Evolutionary conservation across 2,329 filamentous ascomycete genomes (phyloP).

Genomic region (Ceratocystis ficicola): DNA sequence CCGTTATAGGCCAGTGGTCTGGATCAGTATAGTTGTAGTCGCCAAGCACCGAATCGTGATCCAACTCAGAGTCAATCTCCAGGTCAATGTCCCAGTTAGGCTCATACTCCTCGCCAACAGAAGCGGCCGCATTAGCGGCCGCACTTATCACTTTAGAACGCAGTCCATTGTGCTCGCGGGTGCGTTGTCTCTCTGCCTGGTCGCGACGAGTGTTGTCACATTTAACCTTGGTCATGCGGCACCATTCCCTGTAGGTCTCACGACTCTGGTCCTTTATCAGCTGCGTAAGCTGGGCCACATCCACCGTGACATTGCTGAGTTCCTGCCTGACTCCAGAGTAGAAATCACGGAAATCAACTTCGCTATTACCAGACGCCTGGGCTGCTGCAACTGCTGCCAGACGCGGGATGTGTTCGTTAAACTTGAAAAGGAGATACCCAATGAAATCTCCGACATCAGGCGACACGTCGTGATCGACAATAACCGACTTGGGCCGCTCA

Average conservation of each 20-base stretch:
- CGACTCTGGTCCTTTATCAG: slow-evolving; percentile 15
- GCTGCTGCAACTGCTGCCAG: not conserved
- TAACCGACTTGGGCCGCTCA: slow-evolving; percentile 23
- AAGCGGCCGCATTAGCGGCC: not conserved
- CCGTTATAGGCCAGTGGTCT: slow-evolving; percentile 15
- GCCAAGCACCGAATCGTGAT: not conserved
- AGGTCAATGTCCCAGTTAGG: not conserved
- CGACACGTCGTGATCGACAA: slow-evolving; percentile 24
- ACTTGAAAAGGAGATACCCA: slow-evolving; percentile 21
- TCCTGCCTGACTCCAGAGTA: not conserved
- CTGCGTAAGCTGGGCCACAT: slow-evolving; percentile 13
- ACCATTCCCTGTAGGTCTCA: slow-evolving; percentile 18
- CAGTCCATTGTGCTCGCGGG: slow-evolving; percentile 9
- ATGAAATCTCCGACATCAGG: slow-evolving; percentile 23
- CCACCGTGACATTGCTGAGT: not conserved
- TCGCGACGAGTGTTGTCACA: slow-evolving; percentile 4
- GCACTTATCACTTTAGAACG: slow-evolving; percentile 2
- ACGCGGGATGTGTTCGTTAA: slow-evolving; percentile 8
- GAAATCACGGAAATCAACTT: not conserved
- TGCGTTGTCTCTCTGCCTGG: slow-evolving; percentile 9
- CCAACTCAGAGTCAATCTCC: slow-evolving; percentile 5
- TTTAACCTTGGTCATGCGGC: slow-evolving; percentile 2
- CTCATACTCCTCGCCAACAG: not conserved
- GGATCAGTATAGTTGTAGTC: slow-evolving; percentile 13
- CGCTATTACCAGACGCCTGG: not conserved